Conservation (phyloP, 2,329 filamentous ascomycete species). For the Fusarium verticillioides region DNA sequence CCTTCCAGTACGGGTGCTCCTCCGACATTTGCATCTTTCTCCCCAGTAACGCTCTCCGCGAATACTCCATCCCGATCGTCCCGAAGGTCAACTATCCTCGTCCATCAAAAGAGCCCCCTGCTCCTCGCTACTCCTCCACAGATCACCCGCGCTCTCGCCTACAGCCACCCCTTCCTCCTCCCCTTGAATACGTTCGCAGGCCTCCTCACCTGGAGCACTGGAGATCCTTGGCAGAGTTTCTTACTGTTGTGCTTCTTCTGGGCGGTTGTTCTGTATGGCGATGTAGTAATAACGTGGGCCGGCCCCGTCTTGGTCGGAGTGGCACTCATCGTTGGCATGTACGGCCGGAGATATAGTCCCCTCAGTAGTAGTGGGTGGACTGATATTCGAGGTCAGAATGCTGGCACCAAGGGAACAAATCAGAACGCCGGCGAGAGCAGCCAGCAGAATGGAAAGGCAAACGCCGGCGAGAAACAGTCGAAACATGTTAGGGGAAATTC, state of each 20-base stretch:
- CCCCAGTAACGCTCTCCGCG: slow-evolving; percentile 80
- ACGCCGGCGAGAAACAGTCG: slow-evolving; percentile 42
- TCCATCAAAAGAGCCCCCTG: slow-evolving; percentile 95
- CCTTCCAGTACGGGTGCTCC: slow-evolving; percentile 55
- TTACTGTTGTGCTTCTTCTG: slow-evolving; percentile 87
- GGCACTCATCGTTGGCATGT: slow-evolving; percentile 89
- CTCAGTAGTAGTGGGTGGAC: slow-evolving; percentile 84
- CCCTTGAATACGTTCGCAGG: slow-evolving; percentile 88
- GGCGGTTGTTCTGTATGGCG: slow-evolving; percentile 87
- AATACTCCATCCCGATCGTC: slow-evolving; percentile 68
- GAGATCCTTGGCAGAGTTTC: slow-evolving; percentile 97
- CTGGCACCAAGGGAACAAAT: slow-evolving; percentile 29
- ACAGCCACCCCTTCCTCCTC: slow-evolving; percentile 93
- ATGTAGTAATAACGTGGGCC: slow-evolving; percentile 80
- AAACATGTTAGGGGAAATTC: slow-evolving; percentile 60
- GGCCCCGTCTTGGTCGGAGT: slow-evolving; percentile 86
- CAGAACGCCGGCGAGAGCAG: slow-evolving; percentile 28
- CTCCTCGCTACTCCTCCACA: slow-evolving; percentile 94
- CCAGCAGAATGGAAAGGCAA: slow-evolving; percentile 43
- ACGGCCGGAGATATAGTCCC: slow-evolving; percentile 87
- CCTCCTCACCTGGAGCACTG: slow-evolving; percentile 91
- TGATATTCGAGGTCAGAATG: slow-evolving; percentile 56
- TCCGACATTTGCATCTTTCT: slow-evolving; percentile 90
- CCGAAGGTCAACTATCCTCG: slow-evolving; percentile 89
- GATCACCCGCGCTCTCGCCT: slow-evolving; percentile 91